Base-by-base conservation (phyloP, 1,139 yeast species). In the Saccharomycopsis crataegensis region DNA sequence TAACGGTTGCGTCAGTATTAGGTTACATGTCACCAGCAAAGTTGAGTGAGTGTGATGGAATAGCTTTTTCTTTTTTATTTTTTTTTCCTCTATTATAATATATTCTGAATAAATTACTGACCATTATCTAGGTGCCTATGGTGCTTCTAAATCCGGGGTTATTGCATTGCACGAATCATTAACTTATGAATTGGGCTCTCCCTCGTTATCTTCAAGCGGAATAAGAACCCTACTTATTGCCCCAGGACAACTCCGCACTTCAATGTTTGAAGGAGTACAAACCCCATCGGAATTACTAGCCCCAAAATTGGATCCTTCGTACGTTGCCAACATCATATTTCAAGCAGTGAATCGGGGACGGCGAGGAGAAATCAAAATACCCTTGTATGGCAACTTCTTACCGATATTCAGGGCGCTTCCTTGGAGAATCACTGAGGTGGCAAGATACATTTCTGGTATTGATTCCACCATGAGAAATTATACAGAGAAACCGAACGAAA, bases 71-170 rank as follows among this genome's bases (percentile, higher is more conserved):
- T n/a, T n/a, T n/a, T n/a, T n/a, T n/a, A n/a, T n/a, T n/a, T n/a
- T n/a, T n/a, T 1, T 14, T 16, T 38, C 28, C 2, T 22, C 28
- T 22, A 22, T n/a, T n/a, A 22, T 22, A 22, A 22, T 33, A 16
- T 44, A 34, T 48, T 31, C 16, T 3, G n/a, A 16, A 5, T 12
- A 36, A n/a, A 11, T 6, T 11, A 2, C 31, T 28, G 12, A 8
- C n/a, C 9, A 7, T 16, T 14, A 6, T 48, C 44, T 43, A 43
- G 62, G 76, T 43, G 87, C 87, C 0, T 91, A 91, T 62, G 96
- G 96, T 0, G 96, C 97, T 0, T 79, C 95, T 8, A 91, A 91
- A 66, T 84, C 96, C 0, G 97, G 96, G 0, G 67, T 88, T 36
- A 77, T 91, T 52, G 90, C 94, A 0, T 70, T 90, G 48, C 97